Conservation (phyloP, 2,329 filamentous ascomycete species). For the Ophiocordyceps camponoti-floridani region DNA sequence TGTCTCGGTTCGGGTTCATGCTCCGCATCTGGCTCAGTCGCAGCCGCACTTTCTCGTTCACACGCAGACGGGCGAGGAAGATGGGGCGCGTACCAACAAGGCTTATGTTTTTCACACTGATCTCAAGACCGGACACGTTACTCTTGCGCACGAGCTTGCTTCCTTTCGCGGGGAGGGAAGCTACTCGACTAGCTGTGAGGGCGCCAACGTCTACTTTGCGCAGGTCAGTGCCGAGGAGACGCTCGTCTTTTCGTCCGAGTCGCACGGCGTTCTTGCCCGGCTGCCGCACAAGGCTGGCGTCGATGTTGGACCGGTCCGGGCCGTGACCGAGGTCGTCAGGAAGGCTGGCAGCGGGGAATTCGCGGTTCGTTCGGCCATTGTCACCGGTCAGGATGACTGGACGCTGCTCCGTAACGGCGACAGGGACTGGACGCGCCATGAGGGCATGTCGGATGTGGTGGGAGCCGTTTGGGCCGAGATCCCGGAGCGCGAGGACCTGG, state of each 20-base stretch:
- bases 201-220: conserved; percentile 77
- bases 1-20: conserved; percentile 46
- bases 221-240: conserved; percentile 61
- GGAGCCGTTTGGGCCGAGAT: conserved; percentile 69
- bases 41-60: conserved; percentile 75
- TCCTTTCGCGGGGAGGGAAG: conserved; percentile 50
- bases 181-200: conserved; percentile 61
- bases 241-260: conserved; percentile 55
- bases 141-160: conserved; percentile 68
- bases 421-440: conserved; percentile 60
- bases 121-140: conserved; percentile 46
- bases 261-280: conserved; percentile 55
- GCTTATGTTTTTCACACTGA: conserved; percentile 78
- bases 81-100: conserved; percentile 35
- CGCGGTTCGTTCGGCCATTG: conserved; percentile 60
- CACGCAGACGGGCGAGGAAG: conserved; percentile 42
- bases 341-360: conserved; percentile 41
- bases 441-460: conserved; percentile 64
- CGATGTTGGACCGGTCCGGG: conserved; percentile 38
- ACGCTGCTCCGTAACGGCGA: conserved; percentile 69
- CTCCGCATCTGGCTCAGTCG: conserved; percentile 53
- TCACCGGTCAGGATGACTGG: conserved; percentile 58
- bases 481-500: conserved; percentile 54
- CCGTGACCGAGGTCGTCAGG: conserved; percentile 66
- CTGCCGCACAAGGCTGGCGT: conserved; percentile 42